Base-by-base conservation (phyloP, 768 basidiomycete species). In the Russula olivacea region DNA sequence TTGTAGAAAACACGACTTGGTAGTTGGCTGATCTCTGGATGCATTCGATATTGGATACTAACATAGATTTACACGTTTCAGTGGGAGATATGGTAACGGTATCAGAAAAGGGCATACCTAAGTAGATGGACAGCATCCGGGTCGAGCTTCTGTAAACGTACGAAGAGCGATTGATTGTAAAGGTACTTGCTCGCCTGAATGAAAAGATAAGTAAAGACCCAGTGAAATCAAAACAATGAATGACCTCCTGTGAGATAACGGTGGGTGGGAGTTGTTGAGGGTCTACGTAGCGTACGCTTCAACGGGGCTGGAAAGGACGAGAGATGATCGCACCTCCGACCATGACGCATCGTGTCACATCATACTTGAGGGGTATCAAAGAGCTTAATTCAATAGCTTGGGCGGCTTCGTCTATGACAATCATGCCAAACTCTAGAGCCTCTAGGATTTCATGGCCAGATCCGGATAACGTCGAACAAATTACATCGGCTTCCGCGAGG, bases 21-120 rank as follows among this genome's bases (percentile, higher is more conserved):
- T 19, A 99, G 81, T 55, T 78, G 78, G 65, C 93, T 96, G 71
- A 98, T 98, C 56, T 91, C 87, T 1, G 96, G 96, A 71, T 99
- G 95, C 97, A 99, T 99, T 67, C 97, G 95, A 72, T 99, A 99
- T 76, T 99, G 97, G 47, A 99, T 98, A 68, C 96, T 98, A 62
- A 63, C 36, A 58, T 32, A 21, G 40, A 57, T 36, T 59, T 14
- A 56, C n/a, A 6, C 38, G 15, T 43, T 55, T 60, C 28, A 21
- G 48, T n/a, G 17, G 55, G 34, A 47, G 12, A 15, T 45, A 23
- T 32, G 25, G 10, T 45, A 52, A 34, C 23, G 43, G n/a, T 23
- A 45, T 32, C 19, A 32, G 7, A 43, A 25, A 15, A 21, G 32
- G 19, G 66, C 77, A 62, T 68, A 91, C 94, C 91, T 96, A 51